Percentiles rank a stretch among this genome's conserved stretches.
phyloP scores from a whole-genome alignment of 2,329 filamentous ascomycete species.

The Leptosphaerulina australis region DNA sequence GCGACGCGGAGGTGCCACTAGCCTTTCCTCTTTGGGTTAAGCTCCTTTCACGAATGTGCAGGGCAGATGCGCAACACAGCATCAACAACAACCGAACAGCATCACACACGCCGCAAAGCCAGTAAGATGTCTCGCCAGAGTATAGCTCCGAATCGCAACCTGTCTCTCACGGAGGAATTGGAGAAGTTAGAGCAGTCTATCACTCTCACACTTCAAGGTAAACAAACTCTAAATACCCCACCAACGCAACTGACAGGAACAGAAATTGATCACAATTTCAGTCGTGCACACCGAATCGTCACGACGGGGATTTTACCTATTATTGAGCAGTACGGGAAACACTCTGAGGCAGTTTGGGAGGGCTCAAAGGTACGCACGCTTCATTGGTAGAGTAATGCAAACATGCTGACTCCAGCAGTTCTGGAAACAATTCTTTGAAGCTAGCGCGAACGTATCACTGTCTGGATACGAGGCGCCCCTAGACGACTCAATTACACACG shows the following conservation, averaged over 20 bases:
- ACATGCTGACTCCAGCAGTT: conserved; percentile 63
- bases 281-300: conserved; percentile 92
- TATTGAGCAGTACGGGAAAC: conserved; percentile 92
- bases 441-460: conserved; percentile 94
- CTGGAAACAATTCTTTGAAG: conserved; percentile 99
- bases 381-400: not conserved
- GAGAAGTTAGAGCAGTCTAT: conserved; percentile 97
- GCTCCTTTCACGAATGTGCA: conserved; percentile 22
- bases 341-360: conserved; percentile 94
- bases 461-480: conserved; percentile 87
- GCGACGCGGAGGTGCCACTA: conserved; percentile 27
- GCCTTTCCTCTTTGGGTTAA: conserved; percentile 13
- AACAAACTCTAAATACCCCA: conserved; percentile 31
- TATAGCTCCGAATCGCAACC: conserved; percentile 57
- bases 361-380: conserved; percentile 75
- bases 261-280: conserved; percentile 99
- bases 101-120: not conserved
- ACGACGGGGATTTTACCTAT: conserved; percentile 91
- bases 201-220: conserved; percentile 88
- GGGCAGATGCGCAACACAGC: conserved; percentile 18
- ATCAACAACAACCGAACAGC: conserved; percentile 20
- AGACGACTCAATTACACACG: conserved; percentile 61
- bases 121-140: conserved; percentile 58
- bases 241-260: conserved; percentile 33
- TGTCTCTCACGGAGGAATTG: conserved; percentile 91